Evolutionary conservation across 768 basidiomycete species (phyloP).

Genomic region (Termitomyces sp.): DNA sequence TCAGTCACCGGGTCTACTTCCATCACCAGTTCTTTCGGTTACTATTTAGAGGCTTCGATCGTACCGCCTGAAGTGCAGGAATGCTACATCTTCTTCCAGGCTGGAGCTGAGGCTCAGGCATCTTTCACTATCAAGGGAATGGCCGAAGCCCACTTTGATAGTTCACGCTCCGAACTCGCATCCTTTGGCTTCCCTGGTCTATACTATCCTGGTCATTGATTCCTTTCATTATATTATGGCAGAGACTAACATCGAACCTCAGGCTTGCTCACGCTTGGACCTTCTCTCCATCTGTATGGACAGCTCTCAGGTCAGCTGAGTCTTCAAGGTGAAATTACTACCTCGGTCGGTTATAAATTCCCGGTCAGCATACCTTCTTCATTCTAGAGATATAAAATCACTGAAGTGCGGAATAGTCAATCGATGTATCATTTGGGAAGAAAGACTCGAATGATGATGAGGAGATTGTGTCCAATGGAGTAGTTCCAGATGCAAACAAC

Average conservation of each 20-base stretch:
- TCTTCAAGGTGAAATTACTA: not conserved
- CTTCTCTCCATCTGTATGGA: not conserved
- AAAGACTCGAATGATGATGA: not conserved
- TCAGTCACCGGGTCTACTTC: not conserved
- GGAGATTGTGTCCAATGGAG: not conserved
- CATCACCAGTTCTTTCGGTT: not conserved
- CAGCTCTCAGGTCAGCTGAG: not conserved
- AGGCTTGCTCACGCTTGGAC: not conserved
- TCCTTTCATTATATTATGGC: not conserved
- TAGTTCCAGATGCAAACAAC: not conserved
- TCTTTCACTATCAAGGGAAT: not conserved
- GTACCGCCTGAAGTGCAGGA: not conserved
- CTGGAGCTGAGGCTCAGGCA: not conserved
- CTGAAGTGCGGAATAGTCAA: not conserved
- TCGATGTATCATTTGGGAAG: not conserved
- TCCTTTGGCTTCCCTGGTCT: constrained; percentile 1
- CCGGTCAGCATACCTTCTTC: not conserved
- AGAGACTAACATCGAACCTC: not conserved
- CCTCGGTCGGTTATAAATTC: not conserved
- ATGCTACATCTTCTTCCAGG: not conserved
- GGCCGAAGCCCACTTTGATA: not conserved
- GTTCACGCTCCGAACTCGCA: not conserved
- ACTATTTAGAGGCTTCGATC: not conserved
- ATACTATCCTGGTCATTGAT: not conserved
- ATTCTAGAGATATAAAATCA: too few relatives aligned